Base-by-base conservation (phyloP, 306 rosid genomes). In the Senna tora region DNA sequence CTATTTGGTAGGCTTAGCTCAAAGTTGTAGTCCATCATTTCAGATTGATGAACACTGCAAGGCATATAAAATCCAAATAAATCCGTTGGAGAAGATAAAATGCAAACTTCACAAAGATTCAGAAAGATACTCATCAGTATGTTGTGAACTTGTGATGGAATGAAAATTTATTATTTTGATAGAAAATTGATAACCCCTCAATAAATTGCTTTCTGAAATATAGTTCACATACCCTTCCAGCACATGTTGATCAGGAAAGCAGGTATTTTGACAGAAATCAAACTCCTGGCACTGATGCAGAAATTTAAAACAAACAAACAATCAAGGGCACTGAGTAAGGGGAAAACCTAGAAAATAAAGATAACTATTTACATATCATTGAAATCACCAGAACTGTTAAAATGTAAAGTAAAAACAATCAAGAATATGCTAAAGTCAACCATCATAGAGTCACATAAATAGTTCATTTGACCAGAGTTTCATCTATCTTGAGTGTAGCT, bases 241-340 rank as follows among this genome's bases (percentile, higher is more conserved):
- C 34, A 72, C 38, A 69, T 56, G 25, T 32, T 77, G 77, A 71
- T 77, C 80, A 53, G 57, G 62, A 62, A 73, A 57, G 73, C 20
- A 38, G 57, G 77, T 53, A 69, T 47, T 51, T 67, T 79, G 78
- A 36, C 80, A 42, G 15, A 71, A 52, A 75, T 77, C 81, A 80
- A 83, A 73, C 56, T 84, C 90, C 75, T 83, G 86, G 73, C 43
- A 81, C 78, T 47, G 79, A 71, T 77, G 66, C 93, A 89, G 92
- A 80, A 77, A 32, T 73, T 76, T 43, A 72, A 34, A 78, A 54
- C 6, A 41, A 41, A 41, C 13, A 41, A 34, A 39, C 32, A 53
- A 63, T 9, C 50, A 19, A 47, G 64, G 66, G 74, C 63, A 39
- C 57, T 62, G 13, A 60, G 64, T 28, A 59, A 46, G 49, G 55